Evolutionary conservation across 192 early-diverging fungal species (phyloP).

Genomic region (Haplosporangium gracile): DNA sequence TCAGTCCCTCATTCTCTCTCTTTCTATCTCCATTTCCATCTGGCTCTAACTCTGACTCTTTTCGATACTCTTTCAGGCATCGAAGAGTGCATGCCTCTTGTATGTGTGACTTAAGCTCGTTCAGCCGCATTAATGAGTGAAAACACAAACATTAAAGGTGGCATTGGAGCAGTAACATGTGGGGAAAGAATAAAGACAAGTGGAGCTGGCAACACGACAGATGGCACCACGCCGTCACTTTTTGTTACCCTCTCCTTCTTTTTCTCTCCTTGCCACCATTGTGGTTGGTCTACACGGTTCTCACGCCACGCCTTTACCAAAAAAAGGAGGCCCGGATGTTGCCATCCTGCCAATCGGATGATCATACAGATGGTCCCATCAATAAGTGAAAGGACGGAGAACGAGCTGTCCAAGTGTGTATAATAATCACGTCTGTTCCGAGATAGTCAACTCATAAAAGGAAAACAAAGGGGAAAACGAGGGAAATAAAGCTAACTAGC

Average conservation of each 20-base stretch:
- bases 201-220: background rate
- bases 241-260: background rate
- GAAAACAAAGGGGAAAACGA: background rate
- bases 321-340: background rate
- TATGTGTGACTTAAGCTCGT: background rate
- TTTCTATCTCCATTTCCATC: background rate
- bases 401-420: background rate
- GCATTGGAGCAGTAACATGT: background rate
- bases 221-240: background rate
- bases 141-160: background rate
- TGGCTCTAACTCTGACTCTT: conserved; percentile 3
- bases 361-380: background rate
- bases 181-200: background rate
- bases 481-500: background rate
- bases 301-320: background rate
- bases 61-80: conserved; percentile 17
- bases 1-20: background rate
- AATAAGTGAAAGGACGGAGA: background rate
- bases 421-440: background rate
- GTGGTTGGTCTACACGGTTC: background rate
- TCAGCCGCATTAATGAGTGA: background rate
- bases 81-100: background rate
- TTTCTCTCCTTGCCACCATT: background rate
- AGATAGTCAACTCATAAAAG: too few species aligned
- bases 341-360: background rate